Conservation (phyloP, 2,329 filamentous ascomycete species). For the Graphium sp. region DNA sequence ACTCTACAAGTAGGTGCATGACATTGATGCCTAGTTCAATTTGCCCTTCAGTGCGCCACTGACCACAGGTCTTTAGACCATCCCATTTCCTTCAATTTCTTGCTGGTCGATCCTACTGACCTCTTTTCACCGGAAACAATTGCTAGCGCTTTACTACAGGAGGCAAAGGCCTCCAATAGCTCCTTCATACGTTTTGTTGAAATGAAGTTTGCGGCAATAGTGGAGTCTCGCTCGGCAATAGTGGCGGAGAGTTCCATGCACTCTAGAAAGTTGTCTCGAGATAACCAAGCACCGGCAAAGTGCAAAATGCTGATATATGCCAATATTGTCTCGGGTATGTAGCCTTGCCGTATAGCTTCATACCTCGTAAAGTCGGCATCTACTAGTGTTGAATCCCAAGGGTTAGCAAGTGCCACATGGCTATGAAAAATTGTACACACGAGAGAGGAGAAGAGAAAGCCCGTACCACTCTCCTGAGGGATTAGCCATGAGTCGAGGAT, state of each 20-base stretch:
- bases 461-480: too few species aligned
- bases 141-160: constrained; percentile 56
- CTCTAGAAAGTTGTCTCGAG: constrained; percentile 61
- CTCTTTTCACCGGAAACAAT: constrained; percentile 38
- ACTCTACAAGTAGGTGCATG: too few species aligned
- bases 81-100: constrained; percentile 43
- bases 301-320: constrained; percentile 72
- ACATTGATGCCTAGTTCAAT: too few species aligned
- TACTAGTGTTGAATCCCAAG: too few species aligned
- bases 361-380: too few species aligned
- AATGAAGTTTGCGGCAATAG: constrained; percentile 48
- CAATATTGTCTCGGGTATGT: constrained; percentile 73
- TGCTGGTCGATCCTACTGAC: constrained; percentile 25
- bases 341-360: constrained; percentile 63
- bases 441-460: too few species aligned
- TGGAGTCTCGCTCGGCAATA: constrained; percentile 54
- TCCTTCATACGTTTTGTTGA: constrained; percentile 54
- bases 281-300: constrained; percentile 57
- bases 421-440: constrained; percentile 1
- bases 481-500: constrained; percentile 55
- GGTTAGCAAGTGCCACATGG: too few species aligned
- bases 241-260: constrained; percentile 72
- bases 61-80: constrained; percentile 49
- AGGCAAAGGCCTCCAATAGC: constrained; percentile 59
- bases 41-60: too few species aligned